Conservation (phyloP, 176 grass and related monocot genomes). For the Cenchrus fungigraminus region DNA sequence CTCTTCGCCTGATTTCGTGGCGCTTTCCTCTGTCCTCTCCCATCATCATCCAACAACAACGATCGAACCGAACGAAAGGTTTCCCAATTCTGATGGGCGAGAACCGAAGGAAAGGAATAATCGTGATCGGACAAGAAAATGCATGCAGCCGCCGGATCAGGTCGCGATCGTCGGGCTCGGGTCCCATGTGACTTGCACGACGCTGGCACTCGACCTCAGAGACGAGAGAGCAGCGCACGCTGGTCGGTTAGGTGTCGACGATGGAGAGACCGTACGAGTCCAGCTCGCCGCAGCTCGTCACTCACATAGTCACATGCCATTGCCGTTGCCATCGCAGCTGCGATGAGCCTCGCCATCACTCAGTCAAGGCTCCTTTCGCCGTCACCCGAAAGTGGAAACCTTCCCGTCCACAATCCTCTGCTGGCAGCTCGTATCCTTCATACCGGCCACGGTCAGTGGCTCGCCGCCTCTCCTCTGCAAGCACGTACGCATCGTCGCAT, state of each 20-base stretch:
- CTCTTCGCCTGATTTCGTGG: neutral
- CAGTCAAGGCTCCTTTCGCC: neutral
- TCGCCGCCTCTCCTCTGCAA: no score
- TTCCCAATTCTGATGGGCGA: neutral
- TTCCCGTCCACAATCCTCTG: neutral
- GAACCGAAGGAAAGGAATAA: neutral
- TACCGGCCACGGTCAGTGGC: neutral
- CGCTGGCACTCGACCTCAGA: neutral
- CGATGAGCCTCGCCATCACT: neutral
- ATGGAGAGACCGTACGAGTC: neutral
- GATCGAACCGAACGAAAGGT: neutral
- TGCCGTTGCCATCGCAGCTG: neutral
- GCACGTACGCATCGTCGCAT: neutral
- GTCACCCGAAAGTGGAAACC: neutral
- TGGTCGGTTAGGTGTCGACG: neutral
- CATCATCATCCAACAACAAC: no score
- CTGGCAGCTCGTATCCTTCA: no score
- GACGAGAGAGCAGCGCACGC: neutral
- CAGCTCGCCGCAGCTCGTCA: neutral
- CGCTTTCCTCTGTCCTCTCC: neutral
- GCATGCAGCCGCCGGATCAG: neutral
- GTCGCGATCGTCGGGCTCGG: neutral
- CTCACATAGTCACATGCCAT: neutral
- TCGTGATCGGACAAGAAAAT: neutral
- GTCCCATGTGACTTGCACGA: slow-evolving; percentile 1